phyloP scores from a whole-genome alignment of 108 stramenopile species.

The Cyclotella baltica region DNA sequence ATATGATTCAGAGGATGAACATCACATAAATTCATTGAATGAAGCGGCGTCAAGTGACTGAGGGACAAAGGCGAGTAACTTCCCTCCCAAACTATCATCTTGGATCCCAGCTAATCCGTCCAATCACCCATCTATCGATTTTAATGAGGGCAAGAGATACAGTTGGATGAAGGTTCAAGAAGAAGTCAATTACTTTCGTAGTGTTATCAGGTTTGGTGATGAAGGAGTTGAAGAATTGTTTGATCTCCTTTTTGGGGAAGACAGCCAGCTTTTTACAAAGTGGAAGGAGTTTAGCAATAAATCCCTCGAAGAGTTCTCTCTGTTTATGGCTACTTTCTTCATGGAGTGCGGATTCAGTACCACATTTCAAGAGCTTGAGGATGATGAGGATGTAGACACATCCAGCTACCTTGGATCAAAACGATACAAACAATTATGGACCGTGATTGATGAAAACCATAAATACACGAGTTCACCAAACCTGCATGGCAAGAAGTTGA shows the following conservation, averaged over 20 bases:
- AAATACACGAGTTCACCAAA: not conserved
- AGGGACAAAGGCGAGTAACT: too few relatives aligned
- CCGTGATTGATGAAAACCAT: not conserved
- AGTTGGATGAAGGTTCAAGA: not conserved
- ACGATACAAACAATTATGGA: not conserved
- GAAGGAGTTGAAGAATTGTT: not conserved
- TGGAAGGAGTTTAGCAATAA: slow-evolving; percentile 3
- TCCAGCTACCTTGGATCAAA: not conserved
- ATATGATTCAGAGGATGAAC: too few relatives aligned
- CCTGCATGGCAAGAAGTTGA: not conserved
- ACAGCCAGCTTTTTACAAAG: not conserved
- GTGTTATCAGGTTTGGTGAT: not conserved
- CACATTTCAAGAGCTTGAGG: not conserved
- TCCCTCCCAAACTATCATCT: not conserved
- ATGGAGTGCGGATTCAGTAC: not conserved
- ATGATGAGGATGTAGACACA: not conserved
- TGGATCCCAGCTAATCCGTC: not conserved
- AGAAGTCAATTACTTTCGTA: not conserved
- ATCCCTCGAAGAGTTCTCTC: not conserved
- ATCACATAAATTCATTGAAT: too few relatives aligned
- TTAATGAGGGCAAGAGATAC: not conserved
- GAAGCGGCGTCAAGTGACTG: too few relatives aligned
- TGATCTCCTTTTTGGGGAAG: not conserved
- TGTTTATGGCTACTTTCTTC: not conserved
- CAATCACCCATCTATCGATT: not conserved